Base-by-base conservation (phyloP, 306 rosid genomes). In the Fagus crenata region DNA sequence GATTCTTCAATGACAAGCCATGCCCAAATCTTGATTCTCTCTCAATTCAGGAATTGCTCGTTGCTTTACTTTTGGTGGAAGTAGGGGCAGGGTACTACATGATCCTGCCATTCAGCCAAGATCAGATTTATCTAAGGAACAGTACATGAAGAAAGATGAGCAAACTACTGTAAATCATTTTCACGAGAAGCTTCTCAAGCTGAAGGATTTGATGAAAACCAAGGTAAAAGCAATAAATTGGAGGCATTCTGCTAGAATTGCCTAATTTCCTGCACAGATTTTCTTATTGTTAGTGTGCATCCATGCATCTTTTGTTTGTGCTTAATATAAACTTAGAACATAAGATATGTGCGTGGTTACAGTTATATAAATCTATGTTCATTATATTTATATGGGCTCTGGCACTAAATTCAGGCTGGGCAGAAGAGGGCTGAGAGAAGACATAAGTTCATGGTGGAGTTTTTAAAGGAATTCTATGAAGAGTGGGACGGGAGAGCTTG, bases 41-140 rank as follows among this genome's bases (percentile, higher is more conserved):
- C 78, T 75, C 63, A 65, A 65, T 80, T 53, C 76, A 94, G 98
- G 97, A 75, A 85, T 94, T 81, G 97, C 98, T 18, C 93, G 97
- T 36, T 94, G 98, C 86, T 94, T 92, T 84, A 94, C 95, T 71
- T 94, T 92, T 51, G 97, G 98, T 2, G 98, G 97, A 79, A 92
- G 90, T 79, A 92, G 88, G 88, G 88, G 87, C 64, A 83, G 87
- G 81, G 60, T 73, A 69, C 85, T 92, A 67, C 96, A 92, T 41
- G 87, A 92, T 88, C 97, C 94, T 49, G 86, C 88, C 7, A 83
- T 90, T 84, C 65, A 13, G 67, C 97, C 98, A 14, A 86, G 91
- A 67, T 72, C 88, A 41, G 75, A 85, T 77, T 74, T 89, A 81
- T 85, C 96, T 7, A 89, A 89, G 86, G 95, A 89, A 69, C 86